Evolutionary conservation across 2,329 filamentous ascomycete species (phyloP).

Genomic region (Metarhizium album): DNA sequence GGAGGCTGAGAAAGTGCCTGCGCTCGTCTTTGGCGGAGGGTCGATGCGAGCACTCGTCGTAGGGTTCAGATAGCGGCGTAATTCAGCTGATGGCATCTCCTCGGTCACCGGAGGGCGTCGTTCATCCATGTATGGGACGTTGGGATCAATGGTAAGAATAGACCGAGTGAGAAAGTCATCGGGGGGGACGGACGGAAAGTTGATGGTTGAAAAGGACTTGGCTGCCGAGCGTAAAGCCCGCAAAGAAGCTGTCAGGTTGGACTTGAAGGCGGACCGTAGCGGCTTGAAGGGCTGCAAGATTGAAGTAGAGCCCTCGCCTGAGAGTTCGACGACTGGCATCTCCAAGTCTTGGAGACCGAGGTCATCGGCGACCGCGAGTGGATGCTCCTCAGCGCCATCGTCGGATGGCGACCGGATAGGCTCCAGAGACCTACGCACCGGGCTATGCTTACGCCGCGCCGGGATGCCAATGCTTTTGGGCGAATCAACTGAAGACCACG

Average conservation of each 20-base stretch:
- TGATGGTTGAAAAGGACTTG: slow-evolving; percentile 51
- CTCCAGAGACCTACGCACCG: slow-evolving; percentile 38
- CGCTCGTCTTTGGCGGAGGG: slow-evolving; percentile 16
- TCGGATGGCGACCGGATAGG: slow-evolving; percentile 45
- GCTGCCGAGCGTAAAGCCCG: slow-evolving; percentile 54
- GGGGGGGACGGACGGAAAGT: slow-evolving; percentile 51
- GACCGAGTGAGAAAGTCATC: slow-evolving; percentile 59
- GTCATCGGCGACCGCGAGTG: slow-evolving; percentile 28
- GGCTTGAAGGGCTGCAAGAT: slow-evolving; percentile 33
- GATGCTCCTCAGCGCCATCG: slow-evolving; percentile 41
- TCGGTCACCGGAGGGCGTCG: slow-evolving; percentile 50
- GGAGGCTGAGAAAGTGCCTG: slow-evolving; percentile 45
- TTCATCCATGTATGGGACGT: slow-evolving; percentile 57
- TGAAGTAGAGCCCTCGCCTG: background rate
- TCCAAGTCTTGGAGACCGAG: slow-evolving; percentile 40
- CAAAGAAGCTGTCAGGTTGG: slow-evolving; percentile 57
- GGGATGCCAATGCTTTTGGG: slow-evolving; percentile 29
- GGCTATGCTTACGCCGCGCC: slow-evolving; percentile 24
- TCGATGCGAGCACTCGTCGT: slow-evolving; percentile 32
- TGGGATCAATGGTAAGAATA: slow-evolving; percentile 55
- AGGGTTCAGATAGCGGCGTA: slow-evolving; percentile 58
- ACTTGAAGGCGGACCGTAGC: slow-evolving; percentile 52
- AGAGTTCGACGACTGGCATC: slow-evolving; percentile 20
- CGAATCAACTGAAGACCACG: slow-evolving; percentile 37
- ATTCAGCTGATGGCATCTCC: slow-evolving; percentile 54